Evolutionary conservation across 179 eudicot genomes (phyloP).

Genomic region (Vitellaria paradoxa): DNA sequence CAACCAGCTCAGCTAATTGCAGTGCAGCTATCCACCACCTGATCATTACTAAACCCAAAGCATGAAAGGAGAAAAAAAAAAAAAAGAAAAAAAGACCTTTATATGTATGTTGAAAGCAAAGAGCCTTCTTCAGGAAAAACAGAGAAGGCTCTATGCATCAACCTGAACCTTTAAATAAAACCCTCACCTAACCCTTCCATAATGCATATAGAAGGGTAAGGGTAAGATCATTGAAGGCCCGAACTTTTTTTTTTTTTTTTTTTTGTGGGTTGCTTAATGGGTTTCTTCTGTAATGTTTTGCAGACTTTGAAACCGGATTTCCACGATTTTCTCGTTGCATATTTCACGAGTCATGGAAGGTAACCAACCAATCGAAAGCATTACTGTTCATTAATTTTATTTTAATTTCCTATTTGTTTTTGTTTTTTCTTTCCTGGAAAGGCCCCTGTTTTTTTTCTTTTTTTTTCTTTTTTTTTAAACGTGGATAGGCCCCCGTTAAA

Average conservation of each 20-base stretch:
- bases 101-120: neutral
- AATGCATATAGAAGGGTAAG: slow-evolving; percentile 4
- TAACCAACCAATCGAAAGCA: slow-evolving; percentile 10
- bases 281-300: neutral
- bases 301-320: slow-evolving; percentile 1
- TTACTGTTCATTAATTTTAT: neutral
- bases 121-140: slow-evolving; percentile 18
- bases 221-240: neutral
- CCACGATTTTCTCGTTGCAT: slow-evolving; percentile 16
- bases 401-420: no score
- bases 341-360: slow-evolving; percentile 1
- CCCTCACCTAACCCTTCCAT: slow-evolving; percentile 10
- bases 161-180: neutral
- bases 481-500: no score
- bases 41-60: slow-evolving; percentile 30
- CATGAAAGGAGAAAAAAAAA: no score
- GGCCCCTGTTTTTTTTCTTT: no score
- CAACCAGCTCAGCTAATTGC: slow-evolving; percentile 71
- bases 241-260: no score
- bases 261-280: neutral
- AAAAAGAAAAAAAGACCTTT: no score
- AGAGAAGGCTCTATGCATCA: neutral
- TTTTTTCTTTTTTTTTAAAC: no score
- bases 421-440: neutral
- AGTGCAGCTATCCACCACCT: slow-evolving; percentile 55